Percentiles rank a stretch among this genome's conserved stretches.
Conservation (phyloP, 1,139 yeast genomes). For the Hansenula sp. region DNA sequence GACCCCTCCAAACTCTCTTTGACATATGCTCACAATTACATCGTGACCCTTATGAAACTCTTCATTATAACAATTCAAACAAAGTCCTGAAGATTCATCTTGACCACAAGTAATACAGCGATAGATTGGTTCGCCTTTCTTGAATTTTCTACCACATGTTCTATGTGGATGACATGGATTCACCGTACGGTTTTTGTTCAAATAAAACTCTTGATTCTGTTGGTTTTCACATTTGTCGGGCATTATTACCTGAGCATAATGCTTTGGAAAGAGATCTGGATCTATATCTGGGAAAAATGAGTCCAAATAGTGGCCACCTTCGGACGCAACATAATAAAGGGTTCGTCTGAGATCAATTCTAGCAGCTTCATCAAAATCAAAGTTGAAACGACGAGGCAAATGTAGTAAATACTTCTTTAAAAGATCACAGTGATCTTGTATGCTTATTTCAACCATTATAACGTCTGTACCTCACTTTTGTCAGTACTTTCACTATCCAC, state of each 20-base stretch:
- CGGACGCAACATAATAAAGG: constrained; percentile 47
- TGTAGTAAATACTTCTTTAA: constrained; percentile 20
- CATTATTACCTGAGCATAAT: constrained; percentile 31
- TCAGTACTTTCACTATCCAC: no score
- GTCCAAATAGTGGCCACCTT: constrained; percentile 43
- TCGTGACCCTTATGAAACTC: constrained; percentile 74
- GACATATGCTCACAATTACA: constrained; percentile 67
- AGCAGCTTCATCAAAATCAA: constrained; percentile 14
- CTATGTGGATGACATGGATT: constrained; percentile 57
- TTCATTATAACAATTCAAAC: constrained; percentile 71
- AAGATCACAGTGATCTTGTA: constrained; percentile 8
- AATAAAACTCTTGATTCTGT: constrained; percentile 18
- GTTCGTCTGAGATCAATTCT: constrained; percentile 39
- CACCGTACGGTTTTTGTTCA: constrained; percentile 28
- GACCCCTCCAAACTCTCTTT: constrained; percentile 84
- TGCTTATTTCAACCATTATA: neutral
- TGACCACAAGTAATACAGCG: constrained; percentile 78
- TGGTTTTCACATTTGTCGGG: constrained; percentile 20
- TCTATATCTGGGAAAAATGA: constrained; percentile 44
- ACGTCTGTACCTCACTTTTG: no score
- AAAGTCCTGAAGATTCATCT: constrained; percentile 84
- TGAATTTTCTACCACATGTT: constrained; percentile 74
- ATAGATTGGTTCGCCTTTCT: constrained; percentile 84
- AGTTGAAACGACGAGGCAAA: constrained; percentile 18
- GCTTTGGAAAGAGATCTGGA: constrained; percentile 20